These are phyloP conservation scores for Mrakia blollopis DNA, from an alignment of 768 basidiomycete species.

Conservation along the genomic window DNA sequence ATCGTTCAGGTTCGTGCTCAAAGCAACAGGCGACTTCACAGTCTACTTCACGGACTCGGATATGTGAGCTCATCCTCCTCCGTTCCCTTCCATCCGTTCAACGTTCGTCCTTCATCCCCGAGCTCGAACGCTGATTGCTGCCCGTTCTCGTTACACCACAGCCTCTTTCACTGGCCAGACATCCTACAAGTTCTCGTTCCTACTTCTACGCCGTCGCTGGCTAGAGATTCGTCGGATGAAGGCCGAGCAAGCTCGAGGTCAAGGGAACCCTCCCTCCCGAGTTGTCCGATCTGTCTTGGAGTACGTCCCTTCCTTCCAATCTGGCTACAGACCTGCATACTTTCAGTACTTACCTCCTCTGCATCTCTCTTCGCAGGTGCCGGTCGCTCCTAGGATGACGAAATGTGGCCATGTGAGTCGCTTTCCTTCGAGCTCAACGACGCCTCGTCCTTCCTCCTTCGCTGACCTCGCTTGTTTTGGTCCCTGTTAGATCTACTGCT, in stretches of 20 bases:
- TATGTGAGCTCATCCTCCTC: constrained; percentile 59
- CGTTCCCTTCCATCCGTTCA: background rate
- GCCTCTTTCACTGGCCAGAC: constrained; percentile 93
- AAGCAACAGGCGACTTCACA: constrained; percentile 86
- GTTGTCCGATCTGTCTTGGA: constrained; percentile 92
- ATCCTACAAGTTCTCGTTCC: constrained; percentile 88
- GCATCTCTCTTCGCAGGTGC: background rate
- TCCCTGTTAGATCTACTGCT: constrained; percentile 28
- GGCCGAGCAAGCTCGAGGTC: constrained; percentile 22
- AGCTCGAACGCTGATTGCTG: constrained; percentile 25
- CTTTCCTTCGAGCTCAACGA: constrained; percentile 33
- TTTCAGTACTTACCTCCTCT: constrained; percentile 31
- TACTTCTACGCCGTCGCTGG: constrained; percentile 63
- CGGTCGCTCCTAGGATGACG: constrained; percentile 56
- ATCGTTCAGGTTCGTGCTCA: constrained; percentile 92
- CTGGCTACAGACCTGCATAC: constrained; percentile 55
- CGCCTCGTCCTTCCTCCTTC: no score
- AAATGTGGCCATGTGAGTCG: constrained; percentile 94
- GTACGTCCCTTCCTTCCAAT: constrained; percentile 42
- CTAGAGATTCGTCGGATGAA: background rate
- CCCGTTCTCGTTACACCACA: constrained; percentile 42
- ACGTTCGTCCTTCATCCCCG: constrained; percentile 8
- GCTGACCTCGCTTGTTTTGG: background rate
- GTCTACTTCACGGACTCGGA: constrained; percentile 92
- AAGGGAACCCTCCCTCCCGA: constrained; percentile 60